Percentiles rank a stretch among this genome's conserved stretches.
Conservation (phyloP, 192 early-diverging fungal species). For the Lunasporangiospora selenospora region DNA sequence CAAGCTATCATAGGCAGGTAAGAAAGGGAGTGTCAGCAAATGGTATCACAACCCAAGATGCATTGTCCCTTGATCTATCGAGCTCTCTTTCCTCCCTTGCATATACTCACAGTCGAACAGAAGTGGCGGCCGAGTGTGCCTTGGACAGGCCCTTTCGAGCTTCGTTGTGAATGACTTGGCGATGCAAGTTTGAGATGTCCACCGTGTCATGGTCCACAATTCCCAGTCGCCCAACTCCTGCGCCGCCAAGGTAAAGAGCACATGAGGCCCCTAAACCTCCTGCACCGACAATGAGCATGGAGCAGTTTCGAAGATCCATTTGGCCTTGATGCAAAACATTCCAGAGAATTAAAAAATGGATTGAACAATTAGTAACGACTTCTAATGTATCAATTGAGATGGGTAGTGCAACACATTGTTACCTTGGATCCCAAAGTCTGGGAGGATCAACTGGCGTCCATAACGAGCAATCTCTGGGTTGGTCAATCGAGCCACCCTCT, state of each 20-base stretch:
- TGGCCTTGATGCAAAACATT: slow-evolving; percentile 62
- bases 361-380: neutral
- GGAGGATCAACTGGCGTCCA: slow-evolving; percentile 87
- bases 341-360: neutral
- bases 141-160: slow-evolving; percentile 71
- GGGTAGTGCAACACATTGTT: too few species aligned
- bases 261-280: slow-evolving; percentile 94
- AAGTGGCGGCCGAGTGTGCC: slow-evolving; percentile 74
- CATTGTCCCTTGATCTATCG: too few species aligned
- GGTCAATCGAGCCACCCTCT: slow-evolving; percentile 51
- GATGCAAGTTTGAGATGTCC: slow-evolving; percentile 91
- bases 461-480: slow-evolving; percentile 82
- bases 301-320: slow-evolving; percentile 71
- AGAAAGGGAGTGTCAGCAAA: too few species aligned
- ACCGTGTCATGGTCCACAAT: slow-evolving; percentile 93
- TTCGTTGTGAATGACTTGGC: slow-evolving; percentile 94
- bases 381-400: neutral
- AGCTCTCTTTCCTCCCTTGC: neutral
- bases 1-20: too few species aligned
- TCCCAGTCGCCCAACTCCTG: slow-evolving; percentile 86
- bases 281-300: slow-evolving; percentile 89
- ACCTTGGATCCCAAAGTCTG: slow-evolving; percentile 77
- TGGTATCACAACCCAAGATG: too few species aligned
- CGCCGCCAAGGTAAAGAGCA: slow-evolving; percentile 86
- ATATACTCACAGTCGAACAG: slow-evolving; percentile 55